These are phyloP conservation scores for Schizonepeta tenuifolia DNA, from an alignment of 257 asterid genomes.

Conservation along the genomic window DNA sequence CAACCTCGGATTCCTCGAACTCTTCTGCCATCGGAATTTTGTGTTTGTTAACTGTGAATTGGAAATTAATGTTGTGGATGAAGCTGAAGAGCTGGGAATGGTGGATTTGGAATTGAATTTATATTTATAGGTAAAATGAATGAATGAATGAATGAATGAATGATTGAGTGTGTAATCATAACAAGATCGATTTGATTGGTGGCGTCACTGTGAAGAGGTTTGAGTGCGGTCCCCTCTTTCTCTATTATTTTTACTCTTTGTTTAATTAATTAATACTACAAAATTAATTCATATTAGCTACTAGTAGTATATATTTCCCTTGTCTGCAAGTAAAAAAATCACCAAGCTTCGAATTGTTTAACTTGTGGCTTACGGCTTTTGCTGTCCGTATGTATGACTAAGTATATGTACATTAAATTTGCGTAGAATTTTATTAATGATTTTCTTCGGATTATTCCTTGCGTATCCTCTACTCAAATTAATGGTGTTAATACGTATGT, in stretches of 20 bases:
- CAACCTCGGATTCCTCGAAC: constrained; percentile 68
- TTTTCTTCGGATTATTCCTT: constrained; percentile 34
- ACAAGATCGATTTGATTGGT: constrained; percentile 44
- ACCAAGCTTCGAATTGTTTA: constrained; percentile 29
- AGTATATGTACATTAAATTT: constrained; percentile 11
- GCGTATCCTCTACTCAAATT: constrained; percentile 28
- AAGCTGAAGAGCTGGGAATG: constrained; percentile 28
- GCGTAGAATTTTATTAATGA: constrained; percentile 2
- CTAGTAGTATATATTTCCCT: not conserved
- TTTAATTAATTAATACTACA: not conserved
- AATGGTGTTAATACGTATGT: constrained; percentile 12
- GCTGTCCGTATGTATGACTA: constrained; percentile 38
- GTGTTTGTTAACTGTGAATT: not conserved
- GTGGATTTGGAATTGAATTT: constrained; percentile 41
- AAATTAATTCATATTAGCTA: no score
- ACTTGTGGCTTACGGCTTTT: constrained; percentile 64
- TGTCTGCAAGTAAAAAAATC: constrained; percentile 8
- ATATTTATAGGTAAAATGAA: constrained; percentile 42
- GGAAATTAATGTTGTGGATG: not conserved
- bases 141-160: constrained; percentile 19
- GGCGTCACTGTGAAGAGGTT: constrained; percentile 48
- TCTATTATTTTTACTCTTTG: not conserved
- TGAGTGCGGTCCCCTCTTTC: constrained; percentile 50
- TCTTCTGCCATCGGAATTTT: constrained; percentile 64
- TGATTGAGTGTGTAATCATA: constrained; percentile 46